Conservation (phyloP, 2,329 filamentous ascomycete genomes). For the Colletotrichum noveboracense region DNA sequence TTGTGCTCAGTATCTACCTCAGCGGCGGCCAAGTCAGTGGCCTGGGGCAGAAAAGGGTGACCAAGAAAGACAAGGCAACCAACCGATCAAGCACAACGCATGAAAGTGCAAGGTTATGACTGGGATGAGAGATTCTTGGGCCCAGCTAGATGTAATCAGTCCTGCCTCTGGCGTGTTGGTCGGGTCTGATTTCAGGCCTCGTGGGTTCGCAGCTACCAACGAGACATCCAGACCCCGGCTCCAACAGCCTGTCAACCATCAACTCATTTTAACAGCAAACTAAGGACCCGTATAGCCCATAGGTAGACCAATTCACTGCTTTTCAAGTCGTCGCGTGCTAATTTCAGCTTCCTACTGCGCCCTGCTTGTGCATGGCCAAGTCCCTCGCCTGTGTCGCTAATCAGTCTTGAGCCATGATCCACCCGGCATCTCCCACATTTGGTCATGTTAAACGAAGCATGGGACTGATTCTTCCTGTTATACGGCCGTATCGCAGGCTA, state of each 20-base stretch:
- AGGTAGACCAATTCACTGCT: no score
- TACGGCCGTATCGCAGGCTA: no score
- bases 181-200: neutral
- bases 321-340: neutral
- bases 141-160: neutral
- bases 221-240: neutral
- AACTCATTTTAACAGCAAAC: no score
- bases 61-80: no score
- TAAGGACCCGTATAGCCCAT: no score
- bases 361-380: neutral
- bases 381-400: neutral
- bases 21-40: no score
- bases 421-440: neutral
- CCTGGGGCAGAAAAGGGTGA: no score
- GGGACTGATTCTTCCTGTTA: no score
- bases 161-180: neutral
- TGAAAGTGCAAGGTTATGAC: neutral
- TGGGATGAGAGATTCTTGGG: neutral
- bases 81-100: no score
- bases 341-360: neutral
- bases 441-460: neutral
- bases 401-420: neutral
- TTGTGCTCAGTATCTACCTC: no score
- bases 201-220: neutral
- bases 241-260: neutral